Percentiles rank a stretch among this genome's conserved stretches.
Evolutionary conservation across 352 stramenopile species (phyloP).

Genomic region (Globisporangium carolinianum): DNA sequence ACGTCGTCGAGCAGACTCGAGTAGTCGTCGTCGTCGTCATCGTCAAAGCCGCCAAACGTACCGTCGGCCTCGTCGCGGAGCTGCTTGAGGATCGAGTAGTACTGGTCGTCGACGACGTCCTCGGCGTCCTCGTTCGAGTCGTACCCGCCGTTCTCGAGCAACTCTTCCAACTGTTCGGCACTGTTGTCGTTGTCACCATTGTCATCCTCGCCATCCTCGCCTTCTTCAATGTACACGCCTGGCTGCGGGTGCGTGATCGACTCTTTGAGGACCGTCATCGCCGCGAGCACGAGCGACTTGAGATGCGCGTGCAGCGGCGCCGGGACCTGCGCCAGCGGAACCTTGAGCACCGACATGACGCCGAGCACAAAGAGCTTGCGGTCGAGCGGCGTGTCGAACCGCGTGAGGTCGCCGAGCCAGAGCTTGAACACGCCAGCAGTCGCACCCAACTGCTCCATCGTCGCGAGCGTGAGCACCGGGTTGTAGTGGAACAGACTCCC

Average conservation of each 20-base stretch:
- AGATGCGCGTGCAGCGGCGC: slow-evolving; percentile 81
- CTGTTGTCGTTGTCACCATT: slow-evolving; percentile 43
- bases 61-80: slow-evolving; percentile 83
- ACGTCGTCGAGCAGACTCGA: slow-evolving; percentile 90
- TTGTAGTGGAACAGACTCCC: slow-evolving; percentile 93
- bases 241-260: slow-evolving; percentile 50
- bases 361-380: slow-evolving; percentile 92
- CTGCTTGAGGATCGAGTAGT: slow-evolving; percentile 92
- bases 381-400: slow-evolving; percentile 80
- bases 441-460: slow-evolving; percentile 84
- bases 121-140: slow-evolving; percentile 85
- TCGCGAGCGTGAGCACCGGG: slow-evolving; percentile 78
- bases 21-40: slow-evolving; percentile 95
- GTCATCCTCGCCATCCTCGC: slow-evolving; percentile 41
- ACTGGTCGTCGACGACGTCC: slow-evolving; percentile 91
- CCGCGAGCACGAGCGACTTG: slow-evolving; percentile 79
- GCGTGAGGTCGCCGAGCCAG: slow-evolving; percentile 86
- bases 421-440: slow-evolving; percentile 88
- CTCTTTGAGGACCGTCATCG: slow-evolving; percentile 82
- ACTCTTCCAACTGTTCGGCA: slow-evolving; percentile 67
- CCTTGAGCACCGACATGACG: slow-evolving; percentile 86
- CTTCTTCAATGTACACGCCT: slow-evolving; percentile 56
- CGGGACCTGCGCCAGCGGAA: slow-evolving; percentile 80
- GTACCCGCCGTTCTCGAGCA: slow-evolving; percentile 91
- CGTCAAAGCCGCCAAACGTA: slow-evolving; percentile 66